Evolutionary conservation across 768 basidiomycete species (phyloP), one percentile per base, ranked within the genome.

Genomic region (Agaricus blazei): DNA sequence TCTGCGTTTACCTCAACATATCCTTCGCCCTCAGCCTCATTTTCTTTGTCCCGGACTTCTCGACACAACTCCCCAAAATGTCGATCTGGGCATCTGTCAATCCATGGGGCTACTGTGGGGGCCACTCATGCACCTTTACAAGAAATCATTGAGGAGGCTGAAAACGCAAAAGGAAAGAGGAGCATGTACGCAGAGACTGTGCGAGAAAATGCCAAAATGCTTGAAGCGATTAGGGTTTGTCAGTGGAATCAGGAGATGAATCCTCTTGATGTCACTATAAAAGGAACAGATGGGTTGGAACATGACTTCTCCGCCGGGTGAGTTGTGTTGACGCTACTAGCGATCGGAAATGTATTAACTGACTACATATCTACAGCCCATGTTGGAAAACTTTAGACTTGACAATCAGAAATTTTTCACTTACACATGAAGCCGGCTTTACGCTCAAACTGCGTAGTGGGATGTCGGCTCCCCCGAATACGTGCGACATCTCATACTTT

Each of bases 151-250:
- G 75, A 81, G 47, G 75, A 79, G 19, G 78, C 81, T 9, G 83
- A 84, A 63, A 73, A 70, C 44, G 77, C 78, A 9, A 89, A 90
- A 68, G 77, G 77, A 24, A 88, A 85, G 57, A 80, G 93, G 44
- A 91, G 82, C 59, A 92, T 97, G 81, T 98, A 93, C 64, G 92
- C 91, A 23, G 93, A 98, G 73, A 96, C 93, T 4, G 82, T 80
- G 58, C 76, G 87, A 47, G 85, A 93, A 68, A 83, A 83, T 64
- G 67, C 68, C 60, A 82, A 84, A 49, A 70, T 95, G 31, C 63
- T 95, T 50, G 74, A 82, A 48, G 82, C 84, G 8, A 78, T 97
- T 41, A 74, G 82, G 36, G 68, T 74, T 3, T 86, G 85, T 57
- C 83, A 87, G 65, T 87, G 93, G 83, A 92, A 92, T 59, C 63